Conservation (phyloP, 352 stramenopile species). For the Pythium utonaiense region DNA sequence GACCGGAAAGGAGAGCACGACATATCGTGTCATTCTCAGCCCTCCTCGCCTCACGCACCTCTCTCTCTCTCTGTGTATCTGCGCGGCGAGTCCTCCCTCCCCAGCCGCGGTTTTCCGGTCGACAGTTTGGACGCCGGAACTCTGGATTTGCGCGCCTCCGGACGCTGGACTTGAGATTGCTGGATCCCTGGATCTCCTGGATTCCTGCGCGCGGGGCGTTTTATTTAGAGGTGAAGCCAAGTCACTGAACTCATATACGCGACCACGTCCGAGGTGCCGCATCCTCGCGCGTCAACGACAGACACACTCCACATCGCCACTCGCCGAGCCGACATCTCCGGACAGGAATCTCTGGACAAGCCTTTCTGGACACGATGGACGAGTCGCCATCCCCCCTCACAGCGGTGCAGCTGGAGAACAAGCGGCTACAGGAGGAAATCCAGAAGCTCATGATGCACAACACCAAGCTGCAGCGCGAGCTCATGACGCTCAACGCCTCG, state of each 20-base stretch:
- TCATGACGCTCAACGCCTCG: constrained; percentile 43
- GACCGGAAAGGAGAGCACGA: neutral
- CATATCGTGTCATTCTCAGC: too few species aligned
- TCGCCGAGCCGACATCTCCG: neutral
- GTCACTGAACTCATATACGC: neutral
- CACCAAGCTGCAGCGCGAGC: constrained; percentile 60
- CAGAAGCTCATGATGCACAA: constrained; percentile 56
- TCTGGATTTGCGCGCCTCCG: neutral
- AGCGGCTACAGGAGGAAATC: constrained; percentile 52
- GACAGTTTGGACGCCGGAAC: neutral
- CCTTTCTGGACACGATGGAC: neutral
- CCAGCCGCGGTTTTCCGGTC: neutral
- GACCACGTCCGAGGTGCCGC: too few species aligned
- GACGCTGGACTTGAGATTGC: neutral
- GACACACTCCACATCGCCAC: too few species aligned
- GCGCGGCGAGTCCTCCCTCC: neutral
- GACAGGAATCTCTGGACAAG: neutral
- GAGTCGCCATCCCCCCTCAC: constrained; percentile 11
- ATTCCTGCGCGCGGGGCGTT: neutral
- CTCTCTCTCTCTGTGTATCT: too few species aligned
- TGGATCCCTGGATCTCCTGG: neutral
- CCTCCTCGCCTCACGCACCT: too few species aligned
- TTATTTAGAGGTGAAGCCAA: neutral
- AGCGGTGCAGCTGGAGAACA: constrained; percentile 49
- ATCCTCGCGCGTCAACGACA: too few species aligned